phyloP scores from a whole-genome alignment of 345 rosid genomes.

The Euclidium syriacum region DNA sequence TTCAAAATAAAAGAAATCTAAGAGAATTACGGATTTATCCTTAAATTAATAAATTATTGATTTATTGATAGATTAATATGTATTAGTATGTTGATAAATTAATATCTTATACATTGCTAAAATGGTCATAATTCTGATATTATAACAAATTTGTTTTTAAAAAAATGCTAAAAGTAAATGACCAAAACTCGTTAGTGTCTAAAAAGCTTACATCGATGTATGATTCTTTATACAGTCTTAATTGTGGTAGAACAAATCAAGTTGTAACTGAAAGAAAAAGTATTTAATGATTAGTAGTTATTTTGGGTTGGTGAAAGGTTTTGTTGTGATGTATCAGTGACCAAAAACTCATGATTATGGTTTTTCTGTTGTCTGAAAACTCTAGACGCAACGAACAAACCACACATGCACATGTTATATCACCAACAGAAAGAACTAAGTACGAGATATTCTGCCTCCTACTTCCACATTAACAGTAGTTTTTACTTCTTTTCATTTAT shows the following conservation, averaged over 20 bases:
- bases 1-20: too few relatives aligned
- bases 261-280: slow-evolving; percentile 5
- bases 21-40: too few relatives aligned
- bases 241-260: slow-evolving; percentile 7
- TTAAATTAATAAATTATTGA: too few relatives aligned
- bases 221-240: background rate
- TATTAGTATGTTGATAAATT: too few relatives aligned
- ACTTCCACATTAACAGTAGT: slow-evolving; percentile 25
- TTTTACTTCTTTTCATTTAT: background rate
- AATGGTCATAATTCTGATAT: too few relatives aligned
- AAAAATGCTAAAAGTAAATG: too few relatives aligned
- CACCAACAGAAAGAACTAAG: slow-evolving; percentile 24
- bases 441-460: slow-evolving; percentile 19
- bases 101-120: too few relatives aligned
- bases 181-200: too few relatives aligned
- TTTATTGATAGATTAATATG: too few relatives aligned
- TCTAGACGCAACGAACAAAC: slow-evolving; percentile 31
- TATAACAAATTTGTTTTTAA: too few relatives aligned
- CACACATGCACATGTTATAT: slow-evolving; percentile 34
- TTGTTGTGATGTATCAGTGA: slow-evolving; percentile 28
- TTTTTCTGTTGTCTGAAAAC: slow-evolving; percentile 28
- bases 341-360: slow-evolving; percentile 28
- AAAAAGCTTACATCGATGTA: too few relatives aligned
- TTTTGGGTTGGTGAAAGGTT: slow-evolving; percentile 22
- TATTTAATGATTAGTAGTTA: slow-evolving; percentile 13